Percentiles rank a stretch among this genome's conserved stretches.
Conservation (phyloP, 306 rosid species). For the Phaseolus lunatus region DNA sequence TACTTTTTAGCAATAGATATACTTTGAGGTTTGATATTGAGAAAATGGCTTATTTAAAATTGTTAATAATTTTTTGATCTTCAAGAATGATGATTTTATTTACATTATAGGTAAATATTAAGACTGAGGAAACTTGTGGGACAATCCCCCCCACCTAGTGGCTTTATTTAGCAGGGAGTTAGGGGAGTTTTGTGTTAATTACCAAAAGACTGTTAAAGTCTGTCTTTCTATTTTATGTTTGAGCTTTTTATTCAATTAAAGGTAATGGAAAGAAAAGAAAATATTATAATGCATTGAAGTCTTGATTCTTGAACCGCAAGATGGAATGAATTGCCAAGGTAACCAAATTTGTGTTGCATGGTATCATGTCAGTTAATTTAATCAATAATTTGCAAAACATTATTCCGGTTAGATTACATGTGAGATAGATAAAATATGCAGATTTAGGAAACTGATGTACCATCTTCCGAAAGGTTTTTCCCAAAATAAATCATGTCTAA, state of each 20-base stretch:
- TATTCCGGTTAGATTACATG: neutral
- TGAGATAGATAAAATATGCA: neutral
- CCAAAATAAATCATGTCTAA: neutral
- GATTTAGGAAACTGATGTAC: slow-evolving; percentile 2
- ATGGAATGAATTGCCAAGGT: neutral
- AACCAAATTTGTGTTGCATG: neutral
- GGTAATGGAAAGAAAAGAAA: neutral
- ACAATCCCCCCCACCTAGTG: neutral
- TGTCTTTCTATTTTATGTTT: neutral
- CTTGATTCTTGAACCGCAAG: neutral
- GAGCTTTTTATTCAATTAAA: neutral
- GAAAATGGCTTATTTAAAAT: slow-evolving; percentile 11
- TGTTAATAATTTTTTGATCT: neutral
- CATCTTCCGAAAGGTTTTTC: neutral
- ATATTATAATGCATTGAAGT: neutral
- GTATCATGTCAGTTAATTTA: slow-evolving; percentile 10
- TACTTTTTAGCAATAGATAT: slow-evolving; percentile 25
- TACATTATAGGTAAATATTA: neutral
- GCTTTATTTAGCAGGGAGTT: neutral
- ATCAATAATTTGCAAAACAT: neutral
- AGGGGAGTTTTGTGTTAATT: neutral
- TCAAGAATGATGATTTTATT: neutral
- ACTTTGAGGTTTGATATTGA: neutral
- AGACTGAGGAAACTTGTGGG: neutral
- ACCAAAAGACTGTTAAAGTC: neutral